Conservation (phyloP, 305 asterid species). For the Fraxinus floribunda region DNA sequence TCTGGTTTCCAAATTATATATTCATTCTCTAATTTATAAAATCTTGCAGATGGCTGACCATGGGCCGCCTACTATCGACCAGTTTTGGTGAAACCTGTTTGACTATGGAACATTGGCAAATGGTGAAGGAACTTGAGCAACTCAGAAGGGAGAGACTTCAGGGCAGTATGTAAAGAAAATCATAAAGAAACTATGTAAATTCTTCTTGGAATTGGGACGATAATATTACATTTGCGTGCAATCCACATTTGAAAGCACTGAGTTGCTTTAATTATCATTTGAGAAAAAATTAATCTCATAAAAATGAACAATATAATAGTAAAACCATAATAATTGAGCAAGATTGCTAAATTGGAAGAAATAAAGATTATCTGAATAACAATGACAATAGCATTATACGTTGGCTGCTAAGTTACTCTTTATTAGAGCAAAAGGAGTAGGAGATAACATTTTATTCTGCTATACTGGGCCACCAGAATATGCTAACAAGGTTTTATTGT, state of each 20-base stretch:
- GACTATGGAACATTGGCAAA: constrained; percentile 80
- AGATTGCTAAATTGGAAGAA: background rate
- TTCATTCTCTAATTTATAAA: background rate
- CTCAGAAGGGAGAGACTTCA: constrained; percentile 59
- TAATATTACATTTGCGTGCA: constrained; percentile 5
- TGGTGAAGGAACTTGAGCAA: constrained; percentile 82
- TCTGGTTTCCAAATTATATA: background rate
- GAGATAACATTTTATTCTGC: background rate
- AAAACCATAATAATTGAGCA: background rate
- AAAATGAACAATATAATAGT: background rate
- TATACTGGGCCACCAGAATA: background rate
- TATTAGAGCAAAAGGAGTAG: background rate
- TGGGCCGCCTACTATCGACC: constrained; percentile 67
- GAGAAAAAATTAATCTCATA: background rate
- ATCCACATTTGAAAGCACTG: background rate
- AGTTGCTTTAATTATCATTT: background rate
- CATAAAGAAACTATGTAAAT: constrained; percentile 19
- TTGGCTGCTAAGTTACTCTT: background rate
- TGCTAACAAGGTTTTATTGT: background rate
- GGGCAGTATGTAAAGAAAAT: constrained; percentile 23
- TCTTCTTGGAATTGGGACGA: background rate
- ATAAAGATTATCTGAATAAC: background rate
- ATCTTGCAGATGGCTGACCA: constrained; percentile 74
- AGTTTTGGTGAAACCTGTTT: constrained; percentile 76
- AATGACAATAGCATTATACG: background rate